Percentiles rank a stretch among this genome's conserved stretches.
phyloP scores from a whole-genome alignment of 805 yeast species.

The Teunomyces aglyptinius region DNA sequence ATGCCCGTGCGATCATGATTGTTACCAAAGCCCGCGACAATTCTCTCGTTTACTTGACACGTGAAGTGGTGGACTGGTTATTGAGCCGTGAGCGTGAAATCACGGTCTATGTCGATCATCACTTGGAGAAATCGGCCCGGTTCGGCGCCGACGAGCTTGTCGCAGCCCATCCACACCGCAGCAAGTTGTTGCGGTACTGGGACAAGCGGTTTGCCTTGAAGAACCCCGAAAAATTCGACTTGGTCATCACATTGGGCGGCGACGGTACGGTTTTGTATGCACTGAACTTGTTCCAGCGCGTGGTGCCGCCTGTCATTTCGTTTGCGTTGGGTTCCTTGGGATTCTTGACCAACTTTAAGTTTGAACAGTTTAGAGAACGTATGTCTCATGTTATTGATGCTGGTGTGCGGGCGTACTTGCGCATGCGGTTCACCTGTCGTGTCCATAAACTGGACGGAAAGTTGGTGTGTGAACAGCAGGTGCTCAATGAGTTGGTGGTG shows the following conservation, averaged over 20 bases:
- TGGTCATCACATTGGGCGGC: conserved; percentile 46
- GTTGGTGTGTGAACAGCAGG: conserved; percentile 66
- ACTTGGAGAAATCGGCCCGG: conserved; percentile 57
- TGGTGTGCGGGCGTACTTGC: conserved; percentile 71
- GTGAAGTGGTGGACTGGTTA: conserved; percentile 80
- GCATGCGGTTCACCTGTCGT: conserved; percentile 87
- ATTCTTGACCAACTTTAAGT: conserved; percentile 71
- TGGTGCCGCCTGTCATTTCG: conserved; percentile 47
- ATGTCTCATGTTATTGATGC: conserved; percentile 58
- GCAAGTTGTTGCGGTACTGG: conserved; percentile 64
- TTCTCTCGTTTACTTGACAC: conserved; percentile 68
- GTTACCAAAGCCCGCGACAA: conserved; percentile 91
- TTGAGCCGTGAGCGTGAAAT: conserved; percentile 38
- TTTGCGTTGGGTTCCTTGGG: conserved; percentile 45
- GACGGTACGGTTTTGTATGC: conserved; percentile 47
- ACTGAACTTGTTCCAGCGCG: conserved; percentile 41
- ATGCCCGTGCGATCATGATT: conserved; percentile 68
- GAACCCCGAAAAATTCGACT: conserved; percentile 42
- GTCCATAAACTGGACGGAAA: conserved; percentile 54
- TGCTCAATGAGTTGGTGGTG: conserved; percentile 83
- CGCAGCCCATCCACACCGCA: conserved; percentile 46
- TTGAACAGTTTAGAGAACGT: conserved; percentile 63
- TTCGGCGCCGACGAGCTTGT: conserved; percentile 58
- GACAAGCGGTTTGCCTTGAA: conserved; percentile 51
- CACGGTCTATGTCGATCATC: conserved; percentile 70